Evolutionary conservation across 2,329 filamentous ascomycete genomes (phyloP), one percentile per base, ranked within the genome.

Genomic region (Zymoseptoria tritici): DNA sequence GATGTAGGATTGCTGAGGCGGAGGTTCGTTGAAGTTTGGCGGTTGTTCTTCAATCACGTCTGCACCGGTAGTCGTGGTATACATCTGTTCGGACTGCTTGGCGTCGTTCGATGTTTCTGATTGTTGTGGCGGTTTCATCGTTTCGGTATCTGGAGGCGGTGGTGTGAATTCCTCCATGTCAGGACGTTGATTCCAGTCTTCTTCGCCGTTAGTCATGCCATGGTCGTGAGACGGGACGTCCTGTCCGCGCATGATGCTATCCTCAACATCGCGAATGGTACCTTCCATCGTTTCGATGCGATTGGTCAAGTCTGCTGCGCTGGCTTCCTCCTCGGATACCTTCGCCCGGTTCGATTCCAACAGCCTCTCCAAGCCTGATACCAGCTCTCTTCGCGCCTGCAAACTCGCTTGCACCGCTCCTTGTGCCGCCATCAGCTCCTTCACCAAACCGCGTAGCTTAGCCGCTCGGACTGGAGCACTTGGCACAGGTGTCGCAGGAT

Each of bases 401-500:
- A 99, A 90, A 66, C 89, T 90, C 68, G 96, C 91, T 2, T 89
- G 87, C 1, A 97, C 89, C 0, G 93, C 91, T 57, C 85, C 90
- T 75, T 99, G 92, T 3, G 94, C 94, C 64, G 85, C 90, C 20
- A 91, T 90, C 19, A 99, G 82, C 6, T 86, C 89, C 78, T 94
- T 97, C 57, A 97, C 82, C n/a, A 99, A 81, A 2, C 90, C 89
- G 65, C 90, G 92, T 8, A 99, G 83, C 26, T 91, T 88, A 13
- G 93, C 93, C 1, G 94, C 94, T 71, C 96, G 90, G 20, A 99
- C 92, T 1, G 94, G 92, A 0, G 92, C 87, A 0, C 91, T 88
- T 0, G 93, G 91, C 1, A 87, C 79, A 1, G 83, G 79, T 0
- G 82, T 83, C 26, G 81, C 79, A 0, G 91, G 83, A 67, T 91